Conservation (phyloP, 176 grass and related monocot genomes). For the Elymus sibiricus region DNA sequence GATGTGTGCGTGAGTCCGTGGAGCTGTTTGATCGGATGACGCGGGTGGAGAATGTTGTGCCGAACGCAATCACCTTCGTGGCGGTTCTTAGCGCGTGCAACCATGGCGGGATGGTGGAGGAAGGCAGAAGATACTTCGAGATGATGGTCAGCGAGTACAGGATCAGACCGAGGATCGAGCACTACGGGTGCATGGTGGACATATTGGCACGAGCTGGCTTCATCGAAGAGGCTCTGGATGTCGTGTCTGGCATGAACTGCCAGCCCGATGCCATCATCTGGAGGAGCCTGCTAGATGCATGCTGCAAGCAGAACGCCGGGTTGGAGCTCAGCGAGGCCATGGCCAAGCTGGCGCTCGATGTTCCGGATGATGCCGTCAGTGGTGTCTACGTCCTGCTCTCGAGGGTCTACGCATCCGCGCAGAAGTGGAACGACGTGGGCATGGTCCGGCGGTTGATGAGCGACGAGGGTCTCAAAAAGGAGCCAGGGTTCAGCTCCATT, state of each 20-base stretch:
- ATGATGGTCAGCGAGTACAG: constrained; percentile 42
- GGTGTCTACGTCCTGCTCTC: constrained; percentile 84
- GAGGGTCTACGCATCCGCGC: constrained; percentile 60
- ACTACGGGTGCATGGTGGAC: constrained; percentile 90
- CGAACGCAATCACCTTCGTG: constrained; percentile 75
- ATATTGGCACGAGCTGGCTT: constrained; percentile 71
- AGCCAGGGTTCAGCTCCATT: constrained; percentile 82
- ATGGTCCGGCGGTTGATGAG: constrained; percentile 64
- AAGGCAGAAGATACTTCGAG: constrained; percentile 58
- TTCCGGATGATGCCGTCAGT: constrained; percentile 55
- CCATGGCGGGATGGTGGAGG: constrained; percentile 58
- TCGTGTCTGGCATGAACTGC: constrained; percentile 59
- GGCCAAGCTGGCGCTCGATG: constrained; percentile 61
- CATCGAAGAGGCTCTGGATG: constrained; percentile 68
- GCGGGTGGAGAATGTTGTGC: constrained; percentile 1
- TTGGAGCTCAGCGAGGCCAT: constrained; percentile 66
- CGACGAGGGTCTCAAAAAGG: constrained; percentile 61
- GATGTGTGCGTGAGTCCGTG: constrained; percentile 43
- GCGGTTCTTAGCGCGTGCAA: constrained; percentile 73
- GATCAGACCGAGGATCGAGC: constrained; percentile 68
- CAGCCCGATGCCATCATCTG: constrained; percentile 77
- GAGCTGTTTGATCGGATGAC: constrained; percentile 56
- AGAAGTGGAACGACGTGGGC: constrained; percentile 82
- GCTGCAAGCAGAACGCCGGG: constrained; percentile 53
- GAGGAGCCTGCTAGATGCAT: constrained; percentile 75